Conservation (phyloP, 768 basidiomycete species). For the Russula vinacea region DNA sequence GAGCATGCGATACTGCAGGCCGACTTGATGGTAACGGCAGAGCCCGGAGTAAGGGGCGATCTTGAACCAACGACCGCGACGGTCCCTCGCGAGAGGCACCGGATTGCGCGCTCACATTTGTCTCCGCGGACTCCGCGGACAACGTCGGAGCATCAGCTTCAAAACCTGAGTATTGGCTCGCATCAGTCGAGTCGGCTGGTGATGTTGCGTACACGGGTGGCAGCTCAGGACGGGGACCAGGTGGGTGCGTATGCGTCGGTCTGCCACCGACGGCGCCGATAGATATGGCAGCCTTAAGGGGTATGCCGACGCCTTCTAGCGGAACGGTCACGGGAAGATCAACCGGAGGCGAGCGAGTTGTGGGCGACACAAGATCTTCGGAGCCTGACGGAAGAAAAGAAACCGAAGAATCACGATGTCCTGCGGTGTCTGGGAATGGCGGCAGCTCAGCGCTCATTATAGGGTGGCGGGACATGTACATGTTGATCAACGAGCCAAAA, state of each 20-base stretch:
- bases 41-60: background rate
- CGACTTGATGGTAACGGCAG: background rate
- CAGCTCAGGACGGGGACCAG: background rate
- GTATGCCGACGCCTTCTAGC: background rate
- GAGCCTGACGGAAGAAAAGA: background rate
- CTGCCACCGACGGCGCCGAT: conserved; percentile 19
- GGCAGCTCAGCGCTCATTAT: conserved; percentile 22
- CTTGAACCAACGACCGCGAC: background rate
- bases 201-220: background rate
- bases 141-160: background rate
- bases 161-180: conserved; percentile 22
- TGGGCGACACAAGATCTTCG: background rate
- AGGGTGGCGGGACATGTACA: conserved; percentile 33
- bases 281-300: conserved; percentile 7
- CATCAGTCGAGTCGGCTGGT: conserved; percentile 8
- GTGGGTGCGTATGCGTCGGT: background rate
- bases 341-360: background rate
- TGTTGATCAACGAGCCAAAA: conserved; percentile 34
- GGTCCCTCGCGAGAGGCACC: background rate
- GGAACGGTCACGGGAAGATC: conserved; percentile 8
- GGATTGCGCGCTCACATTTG: background rate
- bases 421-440: conserved; percentile 25
- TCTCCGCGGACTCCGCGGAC: background rate
- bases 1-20: background rate
- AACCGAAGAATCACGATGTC: conserved; percentile 17